These are phyloP conservation scores for Delitschia confertaspora DNA, from an alignment of 495 filamentous ascomycete species.

Conservation along the genomic window DNA sequence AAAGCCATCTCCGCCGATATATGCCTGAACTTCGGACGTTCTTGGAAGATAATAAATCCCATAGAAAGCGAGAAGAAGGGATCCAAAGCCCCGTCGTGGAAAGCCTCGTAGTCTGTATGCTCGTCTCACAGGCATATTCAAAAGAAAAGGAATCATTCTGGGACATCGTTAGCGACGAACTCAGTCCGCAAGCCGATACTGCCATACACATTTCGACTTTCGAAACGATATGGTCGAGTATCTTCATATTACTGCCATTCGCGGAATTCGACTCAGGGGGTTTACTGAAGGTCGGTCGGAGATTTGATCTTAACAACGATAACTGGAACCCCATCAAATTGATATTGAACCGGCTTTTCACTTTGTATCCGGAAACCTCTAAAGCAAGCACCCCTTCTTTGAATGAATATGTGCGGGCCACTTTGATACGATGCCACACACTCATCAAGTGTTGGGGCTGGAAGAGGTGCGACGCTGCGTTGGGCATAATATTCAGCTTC, in stretches of 20 bases:
- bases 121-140: conserved; percentile 44
- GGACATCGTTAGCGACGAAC: conserved; percentile 45
- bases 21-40: conserved; percentile 42
- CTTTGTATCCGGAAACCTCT: conserved; percentile 51
- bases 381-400: conserved; percentile 51
- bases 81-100: conserved; percentile 56
- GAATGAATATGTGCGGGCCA: conserved; percentile 69
- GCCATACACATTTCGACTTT: conserved; percentile 47
- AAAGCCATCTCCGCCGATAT: conserved; percentile 14
- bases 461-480: conserved; percentile 66
- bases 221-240: conserved; percentile 62
- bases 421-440: conserved; percentile 67
- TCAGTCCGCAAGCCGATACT: conserved; percentile 31
- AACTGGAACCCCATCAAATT: conserved; percentile 66
- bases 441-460: conserved; percentile 80
- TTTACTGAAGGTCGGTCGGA: conserved; percentile 46
- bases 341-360: conserved; percentile 56
- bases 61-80: conserved; percentile 51
- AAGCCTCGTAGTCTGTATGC: conserved; percentile 57
- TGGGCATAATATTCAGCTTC: conserved; percentile 81
- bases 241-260: conserved; percentile 68
- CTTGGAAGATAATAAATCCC: conserved; percentile 52
- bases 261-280: conserved; percentile 66
- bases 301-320: conserved; percentile 47
- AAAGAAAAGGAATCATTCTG: conserved; percentile 48